These are phyloP conservation scores for Gilbertella persicaria DNA, from an alignment of 371 early-diverging fungal genomes.

Conservation along the genomic window DNA sequence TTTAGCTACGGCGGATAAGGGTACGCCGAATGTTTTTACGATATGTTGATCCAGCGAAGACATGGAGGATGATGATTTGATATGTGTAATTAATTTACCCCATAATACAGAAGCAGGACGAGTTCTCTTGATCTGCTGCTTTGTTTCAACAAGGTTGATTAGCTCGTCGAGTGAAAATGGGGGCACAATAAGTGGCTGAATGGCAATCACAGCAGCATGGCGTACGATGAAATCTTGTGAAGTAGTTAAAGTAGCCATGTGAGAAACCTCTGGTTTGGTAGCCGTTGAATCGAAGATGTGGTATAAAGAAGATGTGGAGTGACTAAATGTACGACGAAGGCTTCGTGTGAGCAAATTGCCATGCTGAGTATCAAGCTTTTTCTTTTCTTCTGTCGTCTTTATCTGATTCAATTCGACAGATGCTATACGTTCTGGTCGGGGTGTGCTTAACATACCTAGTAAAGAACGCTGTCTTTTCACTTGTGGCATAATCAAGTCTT, in stretches of 20 bases:
- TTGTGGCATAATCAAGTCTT: background rate
- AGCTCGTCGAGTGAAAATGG: constrained; percentile 61
- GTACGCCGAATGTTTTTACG: constrained; percentile 51
- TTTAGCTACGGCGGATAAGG: constrained; percentile 24
- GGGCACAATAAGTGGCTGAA: constrained; percentile 63
- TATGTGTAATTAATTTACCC: constrained; percentile 61
- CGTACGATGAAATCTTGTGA: constrained; percentile 66
- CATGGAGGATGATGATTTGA: constrained; percentile 17
- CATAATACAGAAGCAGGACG: constrained; percentile 40
- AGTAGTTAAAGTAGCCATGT: constrained; percentile 11
- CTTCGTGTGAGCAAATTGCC: constrained; percentile 1
- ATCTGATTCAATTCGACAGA: background rate
- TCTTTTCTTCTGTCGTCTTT: background rate
- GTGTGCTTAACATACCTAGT: background rate
- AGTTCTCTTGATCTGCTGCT: background rate
- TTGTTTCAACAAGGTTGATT: constrained; percentile 52
- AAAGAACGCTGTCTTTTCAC: constrained; percentile 6
- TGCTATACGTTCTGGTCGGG: background rate
- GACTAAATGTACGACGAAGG: constrained; percentile 22
- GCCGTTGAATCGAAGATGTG: background rate
- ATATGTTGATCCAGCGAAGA: constrained; percentile 25
- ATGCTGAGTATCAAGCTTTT: background rate
- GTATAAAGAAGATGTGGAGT: background rate
- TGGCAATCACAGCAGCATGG: constrained; percentile 70
- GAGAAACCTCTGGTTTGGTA: background rate